Base-by-base conservation (phyloP, 2,329 filamentous ascomycete species). In the Paecilomyces sp. region DNA sequence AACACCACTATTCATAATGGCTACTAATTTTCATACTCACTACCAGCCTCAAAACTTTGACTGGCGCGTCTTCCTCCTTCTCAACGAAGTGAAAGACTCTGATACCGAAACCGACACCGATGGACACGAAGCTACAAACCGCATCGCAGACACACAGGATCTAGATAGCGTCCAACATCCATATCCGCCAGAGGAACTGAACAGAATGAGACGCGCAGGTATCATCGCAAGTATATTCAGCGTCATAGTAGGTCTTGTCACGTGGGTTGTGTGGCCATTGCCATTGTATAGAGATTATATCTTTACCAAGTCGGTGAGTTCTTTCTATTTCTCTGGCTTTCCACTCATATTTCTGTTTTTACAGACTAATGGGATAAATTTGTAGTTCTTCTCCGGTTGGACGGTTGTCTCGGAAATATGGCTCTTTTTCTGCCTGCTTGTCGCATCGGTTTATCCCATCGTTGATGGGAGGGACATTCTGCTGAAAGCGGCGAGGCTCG, bases 191-290 rank as follows among this genome's bases (percentile, higher is more conserved):
- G 24, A 60, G 30, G 62, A 61, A 5, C 31, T 65, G 28, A 59
- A 62, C 5, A 58, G 64, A 24, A 62, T 66, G 63, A 63, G 61
- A 28, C 63, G 63, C 56, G 63, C 64, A 24, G 62, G 63, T 57
- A 65, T 62, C 30, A 63, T 65, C n/a, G 64, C 66, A 24, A 58
- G 59, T 47, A 58, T 66, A 30, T 67, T 62, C 58, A 67, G 65
- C 55, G 59, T 65, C n/a, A 30, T 67, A 13, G 62, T 65, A 11
- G 64, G 63, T 15, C 54, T 64, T n/a, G 61, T 64, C 25, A 65
- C 62, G 12, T 61, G 61, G 57, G 63, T 66, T 51, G 58, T 65
- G 24, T 66, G 64, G 64, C 64, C 63, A 11, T 52, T 66, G 57
- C 64, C 64, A 2, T 55, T 66, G 30, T 65, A 65, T 56, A 54